These are phyloP conservation scores for Chlorella sp. DNA, from an alignment of 139 green algal species.

Conservation along the genomic window DNA sequence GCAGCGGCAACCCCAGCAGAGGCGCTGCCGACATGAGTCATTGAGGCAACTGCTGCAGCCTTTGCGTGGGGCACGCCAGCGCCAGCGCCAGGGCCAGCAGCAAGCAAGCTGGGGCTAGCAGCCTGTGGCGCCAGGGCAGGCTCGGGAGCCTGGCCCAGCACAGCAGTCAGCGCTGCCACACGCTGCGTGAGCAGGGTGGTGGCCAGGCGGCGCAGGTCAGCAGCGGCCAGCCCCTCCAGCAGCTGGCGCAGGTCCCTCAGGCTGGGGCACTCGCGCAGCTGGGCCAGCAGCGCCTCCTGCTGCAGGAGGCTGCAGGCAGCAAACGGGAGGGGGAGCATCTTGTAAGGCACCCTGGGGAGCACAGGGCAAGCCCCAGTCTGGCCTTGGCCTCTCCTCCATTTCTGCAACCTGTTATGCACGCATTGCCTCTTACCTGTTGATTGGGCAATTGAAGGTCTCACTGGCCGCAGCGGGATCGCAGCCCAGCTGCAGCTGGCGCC, in stretches of 20 bases:
- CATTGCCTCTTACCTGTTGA: no score
- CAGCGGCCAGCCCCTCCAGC: not conserved
- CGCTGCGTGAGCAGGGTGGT: not conserved
- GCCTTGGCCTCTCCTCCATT: no score
- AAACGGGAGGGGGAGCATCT: not conserved
- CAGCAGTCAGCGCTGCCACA: not conserved
- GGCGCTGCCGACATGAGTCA: not conserved
- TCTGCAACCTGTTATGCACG: no score
- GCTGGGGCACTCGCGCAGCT: not conserved
- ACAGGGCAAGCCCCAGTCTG: no score
- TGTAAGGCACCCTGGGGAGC: not conserved
- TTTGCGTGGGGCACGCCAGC: no score
- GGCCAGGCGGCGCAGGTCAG: not conserved
- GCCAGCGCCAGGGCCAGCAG: not conserved
- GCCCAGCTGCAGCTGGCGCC: no score
- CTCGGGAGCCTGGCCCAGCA: no score
- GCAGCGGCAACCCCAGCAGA: not conserved
- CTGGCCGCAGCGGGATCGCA: no score
- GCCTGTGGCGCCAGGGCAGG: no score
- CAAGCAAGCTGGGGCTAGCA: not conserved
- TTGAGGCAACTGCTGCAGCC: no score
- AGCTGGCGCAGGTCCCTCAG: not conserved
- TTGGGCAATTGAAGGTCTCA: no score
- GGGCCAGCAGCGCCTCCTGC: not conserved
- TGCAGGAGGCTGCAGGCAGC: not conserved